Evolutionary conservation across 2,329 filamentous ascomycete genomes (phyloP), one percentile per base, ranked within the genome.

Genomic region (Chrysoporthe austroafricana): DNA sequence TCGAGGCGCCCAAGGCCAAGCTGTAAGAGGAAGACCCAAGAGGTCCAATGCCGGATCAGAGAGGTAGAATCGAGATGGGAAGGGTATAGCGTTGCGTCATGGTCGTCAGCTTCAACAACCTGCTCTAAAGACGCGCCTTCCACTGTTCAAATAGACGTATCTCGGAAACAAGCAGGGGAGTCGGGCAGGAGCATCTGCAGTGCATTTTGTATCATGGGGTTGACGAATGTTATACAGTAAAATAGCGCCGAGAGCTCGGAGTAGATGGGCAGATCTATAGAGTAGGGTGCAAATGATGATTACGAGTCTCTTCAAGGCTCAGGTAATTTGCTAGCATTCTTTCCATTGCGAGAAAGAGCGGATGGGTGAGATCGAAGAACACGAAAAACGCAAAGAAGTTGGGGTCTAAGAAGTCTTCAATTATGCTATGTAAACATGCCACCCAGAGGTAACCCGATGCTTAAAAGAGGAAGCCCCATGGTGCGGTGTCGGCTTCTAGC

Each of bases 1-100:
- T 97, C 57, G 90, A 95, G 79, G 78, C 87, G 21, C 87, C 91
- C 72, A 97, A 97, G 86, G 88, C 95, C 36, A 97, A 97, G 86
- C 81, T 97, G 78, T 97, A 77, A 74, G 32, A 34, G 43, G 59
- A 3, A 21, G 5, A 5, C 11, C n/a, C 13, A 16, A 42, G 0
- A 26, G 34, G 18, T 60, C 39, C 18, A 18, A 32, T 16, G 21
- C 21, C 50, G 34, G 21, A 3, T 14, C n/a, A 34, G 26, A 14
- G 4, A 4, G 9, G 14, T 16, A 56, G 4, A 36, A 18, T 7
- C 52, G n/a, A 39, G 54, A 57, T 57, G 54, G 34, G 6, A 18
- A 9, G 7, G 32, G 34, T 2, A n/a, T 39, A n/a, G 14, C 3
- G 34, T 34, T 39, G 9, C 34, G n/a, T 39, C 54, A 18, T 57